A percentile compares a stretch with the other conserved stretches of the same genome.
phyloP scores from a whole-genome alignment of 345 rosid genomes.

The Nasturtium officinale region DNA sequence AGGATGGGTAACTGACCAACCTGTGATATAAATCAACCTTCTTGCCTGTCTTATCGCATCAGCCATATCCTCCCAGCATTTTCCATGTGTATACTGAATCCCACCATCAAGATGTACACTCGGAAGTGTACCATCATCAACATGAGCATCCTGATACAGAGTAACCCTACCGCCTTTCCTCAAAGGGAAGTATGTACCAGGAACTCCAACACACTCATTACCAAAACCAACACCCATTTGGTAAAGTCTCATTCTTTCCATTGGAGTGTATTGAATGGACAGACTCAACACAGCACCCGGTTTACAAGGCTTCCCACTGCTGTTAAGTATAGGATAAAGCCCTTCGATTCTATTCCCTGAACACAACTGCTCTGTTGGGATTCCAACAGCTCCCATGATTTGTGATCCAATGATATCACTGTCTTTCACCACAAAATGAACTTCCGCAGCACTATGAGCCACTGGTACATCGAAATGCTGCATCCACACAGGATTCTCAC shows the following conservation, averaged over 20 bases:
- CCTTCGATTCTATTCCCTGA: conserved; percentile 66
- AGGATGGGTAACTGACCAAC: conserved; percentile 83
- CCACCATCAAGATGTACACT: conserved; percentile 58
- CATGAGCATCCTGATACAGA: conserved; percentile 94
- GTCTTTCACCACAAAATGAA: conserved; percentile 84
- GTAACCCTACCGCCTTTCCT: conserved; percentile 81
- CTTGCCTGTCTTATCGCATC: conserved; percentile 80
- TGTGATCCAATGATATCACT: conserved; percentile 81
- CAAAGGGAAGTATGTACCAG: conserved; percentile 83
- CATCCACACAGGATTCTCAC: conserved; percentile 85
- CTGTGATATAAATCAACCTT: conserved; percentile 77
- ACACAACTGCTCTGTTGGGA: conserved; percentile 62
- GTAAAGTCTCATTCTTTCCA: conserved; percentile 53
- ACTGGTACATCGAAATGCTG: conserved; percentile 83
- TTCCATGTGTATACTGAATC: conserved; percentile 54
- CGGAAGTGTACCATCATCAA: conserved; percentile 62
- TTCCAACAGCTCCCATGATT: conserved; percentile 76
- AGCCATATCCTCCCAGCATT: conserved; percentile 80
- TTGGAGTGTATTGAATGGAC: conserved; percentile 69
- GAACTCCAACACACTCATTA: conserved; percentile 64
- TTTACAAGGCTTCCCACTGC: conserved; percentile 72
- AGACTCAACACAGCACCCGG: conserved; percentile 66
- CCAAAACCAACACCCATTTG: conserved; percentile 63
- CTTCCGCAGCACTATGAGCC: conserved; percentile 75
- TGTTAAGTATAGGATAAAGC: conserved; percentile 58